Percentiles rank a stretch among this genome's conserved stretches.
phyloP scores from a whole-genome alignment of 768 basidiomycete species.

The Hygrophoropsis aurantiaca region DNA sequence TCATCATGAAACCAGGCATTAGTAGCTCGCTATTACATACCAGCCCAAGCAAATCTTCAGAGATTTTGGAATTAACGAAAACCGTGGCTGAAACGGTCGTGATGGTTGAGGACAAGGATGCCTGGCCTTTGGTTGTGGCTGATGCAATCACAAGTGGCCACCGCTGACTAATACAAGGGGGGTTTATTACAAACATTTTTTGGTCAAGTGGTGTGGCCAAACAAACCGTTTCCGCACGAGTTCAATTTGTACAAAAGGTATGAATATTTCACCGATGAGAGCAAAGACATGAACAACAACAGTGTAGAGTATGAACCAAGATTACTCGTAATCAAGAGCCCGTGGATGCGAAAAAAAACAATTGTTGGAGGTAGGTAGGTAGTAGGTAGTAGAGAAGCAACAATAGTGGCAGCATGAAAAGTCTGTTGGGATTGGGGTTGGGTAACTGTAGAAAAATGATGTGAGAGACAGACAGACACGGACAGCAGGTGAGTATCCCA shows the following conservation, averaged over 20 bases:
- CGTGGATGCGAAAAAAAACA: slow-evolving; percentile 10
- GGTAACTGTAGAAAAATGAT: background rate
- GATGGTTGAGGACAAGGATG: slow-evolving; percentile 21
- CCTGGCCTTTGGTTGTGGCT: slow-evolving; percentile 8
- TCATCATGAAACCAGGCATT: slow-evolving; percentile 8
- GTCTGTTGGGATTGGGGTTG: slow-evolving; percentile 13
- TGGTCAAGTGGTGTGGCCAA: no score
- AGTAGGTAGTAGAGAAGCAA: slow-evolving; percentile 18
- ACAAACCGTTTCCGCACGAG: no score
- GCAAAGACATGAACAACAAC: background rate
- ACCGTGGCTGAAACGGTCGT: slow-evolving; percentile 17
- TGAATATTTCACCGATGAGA: background rate
- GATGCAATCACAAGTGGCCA: slow-evolving; percentile 10
- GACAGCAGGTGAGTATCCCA: slow-evolving; percentile 16
- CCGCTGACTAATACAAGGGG: slow-evolving; percentile 19
- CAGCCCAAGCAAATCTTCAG: slow-evolving; percentile 9
- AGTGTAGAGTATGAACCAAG: background rate
- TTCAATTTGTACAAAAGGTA: background rate
- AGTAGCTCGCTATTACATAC: slow-evolving; percentile 10
- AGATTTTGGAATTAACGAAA: slow-evolving; percentile 6
- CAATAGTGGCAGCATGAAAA: slow-evolving; percentile 21
- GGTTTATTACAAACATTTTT: no score
- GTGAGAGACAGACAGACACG: slow-evolving; percentile 4
- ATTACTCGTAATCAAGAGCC: background rate
- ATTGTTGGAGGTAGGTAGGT: slow-evolving; percentile 8